phyloP scores from a whole-genome alignment of 2,329 filamentous ascomycete genomes.

The Epicoccum nigrum region DNA sequence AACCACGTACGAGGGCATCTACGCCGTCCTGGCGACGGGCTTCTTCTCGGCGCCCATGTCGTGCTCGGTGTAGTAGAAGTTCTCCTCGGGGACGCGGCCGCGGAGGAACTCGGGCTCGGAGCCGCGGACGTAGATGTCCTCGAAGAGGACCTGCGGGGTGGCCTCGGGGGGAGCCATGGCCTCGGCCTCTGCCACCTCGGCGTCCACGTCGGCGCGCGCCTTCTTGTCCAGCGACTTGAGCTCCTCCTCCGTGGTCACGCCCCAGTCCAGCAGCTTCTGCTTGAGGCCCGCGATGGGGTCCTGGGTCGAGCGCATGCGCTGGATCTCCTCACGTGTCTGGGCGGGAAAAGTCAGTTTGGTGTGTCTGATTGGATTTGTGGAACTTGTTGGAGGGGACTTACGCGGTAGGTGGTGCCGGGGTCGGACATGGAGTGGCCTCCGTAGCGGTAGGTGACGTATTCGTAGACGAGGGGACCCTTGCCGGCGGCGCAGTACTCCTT shows the following conservation, averaged over 20 bases:
- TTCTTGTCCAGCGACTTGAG: slow-evolving; percentile 97
- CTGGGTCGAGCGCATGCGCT: slow-evolving; percentile 98
- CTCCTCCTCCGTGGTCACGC: slow-evolving; percentile 88
- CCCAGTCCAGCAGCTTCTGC: slow-evolving; percentile 97
- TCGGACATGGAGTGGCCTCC: slow-evolving; percentile 99
- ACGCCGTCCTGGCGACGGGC: slow-evolving; percentile 43
- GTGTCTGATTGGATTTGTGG: too few species aligned
- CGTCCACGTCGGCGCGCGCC: slow-evolving; percentile 81
- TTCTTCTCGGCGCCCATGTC: slow-evolving; percentile 50
- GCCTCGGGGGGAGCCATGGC: slow-evolving; percentile 81
- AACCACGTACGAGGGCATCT: too few species aligned
- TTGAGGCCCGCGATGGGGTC: slow-evolving; percentile 98
- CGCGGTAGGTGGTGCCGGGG: slow-evolving; percentile 96
- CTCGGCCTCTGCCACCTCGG: slow-evolving; percentile 89
- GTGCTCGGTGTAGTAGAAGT: slow-evolving; percentile 71
- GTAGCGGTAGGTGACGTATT: slow-evolving; percentile 99
- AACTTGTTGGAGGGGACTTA: slow-evolving; percentile 25
- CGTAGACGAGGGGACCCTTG: slow-evolving; percentile 93
- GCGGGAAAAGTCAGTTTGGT: slow-evolving; percentile 22
- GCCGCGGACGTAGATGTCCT: slow-evolving; percentile 94
- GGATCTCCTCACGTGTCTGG: slow-evolving; percentile 95
- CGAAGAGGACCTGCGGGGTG: slow-evolving; percentile 82
- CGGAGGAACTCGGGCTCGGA: slow-evolving; percentile 87
- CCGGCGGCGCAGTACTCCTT: slow-evolving; percentile 83
- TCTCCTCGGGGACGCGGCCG: slow-evolving; percentile 89